phyloP scores from a whole-genome alignment of 306 rosid species.

The Medicago arabica region DNA sequence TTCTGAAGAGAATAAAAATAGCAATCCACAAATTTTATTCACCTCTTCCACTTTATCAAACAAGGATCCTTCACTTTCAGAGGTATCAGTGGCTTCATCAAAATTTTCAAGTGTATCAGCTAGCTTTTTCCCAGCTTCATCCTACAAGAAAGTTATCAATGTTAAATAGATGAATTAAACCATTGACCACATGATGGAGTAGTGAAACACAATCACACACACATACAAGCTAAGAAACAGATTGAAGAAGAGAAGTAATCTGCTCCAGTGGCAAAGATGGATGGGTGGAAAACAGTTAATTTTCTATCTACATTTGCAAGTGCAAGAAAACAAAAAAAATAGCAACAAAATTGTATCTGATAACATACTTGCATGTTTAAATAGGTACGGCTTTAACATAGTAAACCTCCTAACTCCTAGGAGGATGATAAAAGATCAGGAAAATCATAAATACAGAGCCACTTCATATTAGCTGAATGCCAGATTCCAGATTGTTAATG shows the following conservation, averaged over 20 bases:
- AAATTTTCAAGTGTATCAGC: conserved; percentile 50
- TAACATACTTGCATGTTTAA: conserved; percentile 18
- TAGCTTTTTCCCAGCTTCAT: conserved; percentile 44
- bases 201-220: conserved; percentile 24
- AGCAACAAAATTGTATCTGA: conserved; percentile 26
- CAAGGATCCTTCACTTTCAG: conserved; percentile 47
- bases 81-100: conserved; percentile 40
- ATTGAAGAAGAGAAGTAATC: conserved; percentile 34
- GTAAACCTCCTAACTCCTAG: not conserved
- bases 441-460: conserved; percentile 28
- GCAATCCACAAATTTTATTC: conserved; percentile 33
- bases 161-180: conserved; percentile 44
- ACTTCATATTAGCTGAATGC: conserved; percentile 25
- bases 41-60: conserved; percentile 63
- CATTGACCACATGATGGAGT: conserved; percentile 28
- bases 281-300: conserved; percentile 12
- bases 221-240: conserved; percentile 33
- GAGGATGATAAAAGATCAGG: conserved; percentile 24
- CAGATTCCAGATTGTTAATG: conserved; percentile 30
- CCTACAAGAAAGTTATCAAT: conserved; percentile 57
- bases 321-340: conserved; percentile 1
- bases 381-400: not conserved
- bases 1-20: conserved; percentile 17
- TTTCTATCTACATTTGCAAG: conserved; percentile 28
- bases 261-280: conserved; percentile 18